Evolutionary conservation across 257 asterid species (phyloP).

Genomic region (Plantago major): DNA sequence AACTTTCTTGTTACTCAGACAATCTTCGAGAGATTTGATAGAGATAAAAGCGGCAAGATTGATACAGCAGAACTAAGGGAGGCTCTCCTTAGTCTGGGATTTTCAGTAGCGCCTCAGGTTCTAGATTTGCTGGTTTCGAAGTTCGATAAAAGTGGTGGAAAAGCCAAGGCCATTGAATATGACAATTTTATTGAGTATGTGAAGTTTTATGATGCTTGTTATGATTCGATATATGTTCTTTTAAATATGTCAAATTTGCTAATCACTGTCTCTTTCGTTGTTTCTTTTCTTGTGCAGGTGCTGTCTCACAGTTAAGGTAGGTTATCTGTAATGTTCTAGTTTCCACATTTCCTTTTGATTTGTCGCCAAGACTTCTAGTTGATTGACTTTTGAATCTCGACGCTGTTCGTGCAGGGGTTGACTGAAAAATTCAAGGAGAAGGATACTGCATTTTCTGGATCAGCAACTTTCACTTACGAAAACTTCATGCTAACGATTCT

Average conservation of each 20-base stretch:
- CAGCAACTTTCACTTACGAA: constrained; percentile 78
- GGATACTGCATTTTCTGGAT: constrained; percentile 64
- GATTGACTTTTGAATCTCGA: constrained; percentile 3
- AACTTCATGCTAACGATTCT: constrained; percentile 80
- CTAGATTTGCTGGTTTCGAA: constrained; percentile 81
- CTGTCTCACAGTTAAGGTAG: constrained; percentile 98
- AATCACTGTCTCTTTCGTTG: constrained; percentile 13
- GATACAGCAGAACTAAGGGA: constrained; percentile 76
- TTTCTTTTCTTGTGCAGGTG: constrained; percentile 54
- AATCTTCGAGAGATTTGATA: constrained; percentile 82
- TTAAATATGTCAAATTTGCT: background rate
- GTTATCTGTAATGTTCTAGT: constrained; percentile 13
- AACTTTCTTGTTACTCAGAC: constrained; percentile 32
- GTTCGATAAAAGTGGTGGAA: constrained; percentile 86
- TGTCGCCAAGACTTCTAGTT: background rate
- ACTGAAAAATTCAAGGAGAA: constrained; percentile 96
- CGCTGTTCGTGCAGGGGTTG: constrained; percentile 63
- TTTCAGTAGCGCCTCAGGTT: constrained; percentile 60
- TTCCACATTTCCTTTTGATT: background rate
- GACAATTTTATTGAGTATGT: constrained; percentile 96
- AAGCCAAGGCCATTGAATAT: constrained; percentile 75
- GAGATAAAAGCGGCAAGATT: constrained; percentile 87
- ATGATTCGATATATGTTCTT: background rate
- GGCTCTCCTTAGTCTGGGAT: constrained; percentile 82
- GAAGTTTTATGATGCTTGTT: background rate